phyloP scores from a whole-genome alignment of 2,329 filamentous ascomycete genomes.

The Nothophoma quercina region DNA sequence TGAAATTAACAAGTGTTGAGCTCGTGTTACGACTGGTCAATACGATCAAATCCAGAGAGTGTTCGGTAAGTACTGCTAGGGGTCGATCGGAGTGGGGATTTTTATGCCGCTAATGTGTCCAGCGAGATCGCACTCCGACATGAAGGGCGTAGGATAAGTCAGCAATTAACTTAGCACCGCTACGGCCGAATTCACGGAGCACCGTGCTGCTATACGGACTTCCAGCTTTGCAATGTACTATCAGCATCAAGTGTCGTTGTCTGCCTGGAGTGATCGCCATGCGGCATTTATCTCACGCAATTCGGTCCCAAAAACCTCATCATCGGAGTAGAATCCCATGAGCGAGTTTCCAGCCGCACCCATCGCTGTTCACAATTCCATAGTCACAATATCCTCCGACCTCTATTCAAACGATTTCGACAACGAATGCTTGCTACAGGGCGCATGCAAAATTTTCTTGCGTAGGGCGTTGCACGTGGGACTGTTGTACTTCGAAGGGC shows the following conservation, averaged over 20 bases:
- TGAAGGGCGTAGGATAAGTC: slow-evolving; percentile 12
- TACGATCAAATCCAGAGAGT: neutral
- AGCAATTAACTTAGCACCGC: slow-evolving; percentile 4
- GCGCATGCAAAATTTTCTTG: slow-evolving; percentile 2
- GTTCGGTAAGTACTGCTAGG: neutral
- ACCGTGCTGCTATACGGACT: no score
- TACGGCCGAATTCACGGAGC: no score
- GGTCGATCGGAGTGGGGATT: slow-evolving; percentile 1
- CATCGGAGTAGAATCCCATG: neutral
- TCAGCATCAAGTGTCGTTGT: no score
- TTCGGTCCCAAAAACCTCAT: neutral
- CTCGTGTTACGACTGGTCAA: slow-evolving; percentile 2
- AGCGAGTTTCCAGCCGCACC: neutral
- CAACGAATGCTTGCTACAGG: no score
- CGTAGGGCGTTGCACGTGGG: slow-evolving; percentile 1
- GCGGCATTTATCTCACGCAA: neutral
- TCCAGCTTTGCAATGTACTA: no score
- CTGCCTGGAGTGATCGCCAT: neutral
- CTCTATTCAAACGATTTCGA: no score
- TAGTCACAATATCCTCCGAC: no score
- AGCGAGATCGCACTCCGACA: slow-evolving; percentile 6
- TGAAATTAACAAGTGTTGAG: neutral
- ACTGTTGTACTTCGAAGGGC: neutral
- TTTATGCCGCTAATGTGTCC: slow-evolving; percentile 8
- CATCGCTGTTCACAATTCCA: neutral